A percentile compares a stretch with the other conserved stretches of the same genome.
Conservation (phyloP, 495 filamentous ascomycete genomes). For the Trichoderma orchidacearum region DNA sequence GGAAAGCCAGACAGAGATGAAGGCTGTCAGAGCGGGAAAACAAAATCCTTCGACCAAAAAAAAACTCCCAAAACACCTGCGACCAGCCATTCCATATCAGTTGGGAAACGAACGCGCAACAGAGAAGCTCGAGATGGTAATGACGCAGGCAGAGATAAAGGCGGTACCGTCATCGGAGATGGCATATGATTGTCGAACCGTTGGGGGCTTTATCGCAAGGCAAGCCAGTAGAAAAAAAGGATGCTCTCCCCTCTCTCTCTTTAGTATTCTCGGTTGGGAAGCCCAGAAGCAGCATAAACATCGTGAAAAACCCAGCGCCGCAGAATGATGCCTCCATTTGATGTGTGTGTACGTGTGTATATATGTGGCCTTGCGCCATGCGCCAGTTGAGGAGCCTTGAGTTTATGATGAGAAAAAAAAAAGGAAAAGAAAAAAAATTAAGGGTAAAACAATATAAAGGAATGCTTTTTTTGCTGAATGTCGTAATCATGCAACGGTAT, state of each 20-base stretch:
- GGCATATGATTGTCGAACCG: background rate
- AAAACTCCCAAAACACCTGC: conserved; percentile 1
- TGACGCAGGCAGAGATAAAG: background rate
- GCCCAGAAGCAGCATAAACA: background rate
- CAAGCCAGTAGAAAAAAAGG: background rate
- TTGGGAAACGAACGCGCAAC: background rate
- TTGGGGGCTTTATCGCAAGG: background rate
- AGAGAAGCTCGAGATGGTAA: background rate
- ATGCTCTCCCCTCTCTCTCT: background rate
- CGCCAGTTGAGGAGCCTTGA: background rate
- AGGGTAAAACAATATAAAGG: background rate
- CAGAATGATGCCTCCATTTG: background rate
- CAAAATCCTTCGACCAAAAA: background rate
- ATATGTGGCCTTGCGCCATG: background rate
- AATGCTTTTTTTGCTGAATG: background rate
- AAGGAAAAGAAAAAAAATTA: no score
- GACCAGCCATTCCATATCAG: background rate
- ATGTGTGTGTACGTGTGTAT: background rate
- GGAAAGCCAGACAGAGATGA: background rate
- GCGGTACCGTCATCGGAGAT: background rate
- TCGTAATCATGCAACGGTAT: background rate
- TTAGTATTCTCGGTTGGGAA: background rate
- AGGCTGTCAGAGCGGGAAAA: background rate
- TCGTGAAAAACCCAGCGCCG: background rate
- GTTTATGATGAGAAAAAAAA: no score